Evolutionary conservation across 768 basidiomycete species (phyloP).

Genomic region (Tricholoma terreum): DNA sequence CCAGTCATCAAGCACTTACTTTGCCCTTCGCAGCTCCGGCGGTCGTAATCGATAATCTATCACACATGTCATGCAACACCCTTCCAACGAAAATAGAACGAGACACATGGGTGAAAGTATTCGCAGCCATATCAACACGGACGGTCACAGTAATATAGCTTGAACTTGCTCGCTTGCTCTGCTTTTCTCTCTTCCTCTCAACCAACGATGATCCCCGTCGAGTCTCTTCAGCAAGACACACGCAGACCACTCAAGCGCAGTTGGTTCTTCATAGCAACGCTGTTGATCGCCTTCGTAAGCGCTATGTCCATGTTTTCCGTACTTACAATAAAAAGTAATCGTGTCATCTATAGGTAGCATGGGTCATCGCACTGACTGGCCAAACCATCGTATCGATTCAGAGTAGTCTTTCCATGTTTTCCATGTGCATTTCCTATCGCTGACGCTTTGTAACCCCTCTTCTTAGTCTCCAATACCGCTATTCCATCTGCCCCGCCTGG

Average conservation of each 20-base stretch:
- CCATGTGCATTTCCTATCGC: neutral
- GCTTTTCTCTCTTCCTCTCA: neutral
- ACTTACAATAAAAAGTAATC: neutral
- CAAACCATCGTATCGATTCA: neutral
- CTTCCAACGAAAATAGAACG: neutral
- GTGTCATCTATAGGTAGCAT: neutral
- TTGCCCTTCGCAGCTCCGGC: neutral
- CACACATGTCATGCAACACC: neutral
- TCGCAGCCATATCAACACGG: neutral
- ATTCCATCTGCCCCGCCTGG: neutral
- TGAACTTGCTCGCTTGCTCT: neutral
- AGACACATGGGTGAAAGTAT: neutral
- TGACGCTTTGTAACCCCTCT: neutral
- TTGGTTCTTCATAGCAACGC: neutral
- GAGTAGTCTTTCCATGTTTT: neutral
- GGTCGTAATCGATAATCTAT: neutral
- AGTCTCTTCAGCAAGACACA: neutral
- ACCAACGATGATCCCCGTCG: neutral
- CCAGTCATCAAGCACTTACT: too few relatives aligned
- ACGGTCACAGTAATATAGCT: too few relatives aligned
- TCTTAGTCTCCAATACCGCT: neutral
- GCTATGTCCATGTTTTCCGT: neutral
- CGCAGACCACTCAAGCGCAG: neutral
- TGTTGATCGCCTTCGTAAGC: neutral
- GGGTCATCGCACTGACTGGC: neutral